Evolutionary conservation across 202 grass and related monocot species (phyloP).

Genomic region (Panicum virgatum): DNA sequence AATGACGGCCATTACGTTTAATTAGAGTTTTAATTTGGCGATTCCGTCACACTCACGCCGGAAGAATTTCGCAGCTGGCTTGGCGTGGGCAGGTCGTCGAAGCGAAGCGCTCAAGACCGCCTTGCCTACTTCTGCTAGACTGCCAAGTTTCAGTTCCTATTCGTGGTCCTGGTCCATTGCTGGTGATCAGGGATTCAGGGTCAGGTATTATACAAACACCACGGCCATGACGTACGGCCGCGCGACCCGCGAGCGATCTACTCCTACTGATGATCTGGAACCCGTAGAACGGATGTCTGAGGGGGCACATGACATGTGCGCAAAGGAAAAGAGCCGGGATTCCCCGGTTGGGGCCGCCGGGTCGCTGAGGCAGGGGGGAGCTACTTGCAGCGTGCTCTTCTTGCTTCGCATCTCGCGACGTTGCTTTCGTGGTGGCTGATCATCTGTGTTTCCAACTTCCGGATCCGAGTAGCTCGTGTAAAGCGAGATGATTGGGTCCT

Average conservation of each 20-base stretch:
- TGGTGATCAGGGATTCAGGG: too few relatives aligned
- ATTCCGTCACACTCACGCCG: too few relatives aligned
- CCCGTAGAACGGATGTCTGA: neutral
- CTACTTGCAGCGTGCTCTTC: neutral
- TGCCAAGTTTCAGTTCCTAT: too few relatives aligned
- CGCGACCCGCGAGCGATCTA: neutral
- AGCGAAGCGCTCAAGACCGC: neutral
- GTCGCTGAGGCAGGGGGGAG: neutral
- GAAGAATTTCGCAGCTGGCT: neutral
- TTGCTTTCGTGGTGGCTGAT: neutral
- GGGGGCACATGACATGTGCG: neutral
- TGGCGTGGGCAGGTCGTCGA: neutral
- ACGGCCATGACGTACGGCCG: neutral
- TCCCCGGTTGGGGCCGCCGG: neutral
- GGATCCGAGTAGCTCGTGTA: neutral
- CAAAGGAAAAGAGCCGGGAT: neutral
- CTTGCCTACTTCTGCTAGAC: too few relatives aligned
- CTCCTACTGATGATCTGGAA: neutral
- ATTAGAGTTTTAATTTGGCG: too few relatives aligned
- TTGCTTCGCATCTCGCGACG: neutral
- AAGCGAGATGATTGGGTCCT: neutral
- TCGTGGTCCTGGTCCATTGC: conserved; percentile 14
- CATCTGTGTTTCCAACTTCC: neutral
- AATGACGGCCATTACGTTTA: too few relatives aligned
- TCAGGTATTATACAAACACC: neutral